Percentiles rank a stretch among this genome's conserved stretches.
Evolutionary conservation across 1,284 basidiomycete species (phyloP).

Genomic region (Moesziomyces globuligerus): DNA sequence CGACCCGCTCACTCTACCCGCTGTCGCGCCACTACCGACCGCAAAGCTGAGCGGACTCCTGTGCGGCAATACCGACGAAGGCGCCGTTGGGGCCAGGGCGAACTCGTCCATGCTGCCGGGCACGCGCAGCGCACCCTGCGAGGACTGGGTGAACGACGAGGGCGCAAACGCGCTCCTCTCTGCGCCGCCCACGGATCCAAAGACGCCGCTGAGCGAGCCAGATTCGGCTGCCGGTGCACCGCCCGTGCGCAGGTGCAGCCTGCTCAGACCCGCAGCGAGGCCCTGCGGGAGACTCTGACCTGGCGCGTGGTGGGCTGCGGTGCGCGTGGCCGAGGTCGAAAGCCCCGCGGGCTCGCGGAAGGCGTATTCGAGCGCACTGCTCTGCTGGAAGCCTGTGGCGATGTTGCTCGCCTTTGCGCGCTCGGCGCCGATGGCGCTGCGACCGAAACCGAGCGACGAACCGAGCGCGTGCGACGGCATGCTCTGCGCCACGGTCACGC

Average conservation of each 20-base stretch:
- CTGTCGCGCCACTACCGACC: constrained; percentile 9
- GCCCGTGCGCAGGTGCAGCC: constrained; percentile 74
- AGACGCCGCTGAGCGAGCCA: constrained; percentile 8
- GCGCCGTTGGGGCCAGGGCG: constrained; percentile 54
- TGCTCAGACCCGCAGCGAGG: constrained; percentile 82
- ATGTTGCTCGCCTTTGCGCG: constrained; percentile 39
- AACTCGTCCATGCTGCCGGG: constrained; percentile 37
- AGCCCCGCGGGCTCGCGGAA: constrained; percentile 24
- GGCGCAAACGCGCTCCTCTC: constrained; percentile 4
- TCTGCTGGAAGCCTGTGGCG: constrained; percentile 41
- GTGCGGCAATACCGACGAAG: constrained; percentile 51
- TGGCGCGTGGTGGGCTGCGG: constrained; percentile 74
- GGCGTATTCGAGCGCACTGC: constrained; percentile 33
- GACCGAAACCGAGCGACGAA: constrained; percentile 30
- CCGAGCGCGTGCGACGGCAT: constrained; percentile 51
- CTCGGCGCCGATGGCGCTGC: constrained; percentile 29
- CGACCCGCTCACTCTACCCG: constrained; percentile 22
- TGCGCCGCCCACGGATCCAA: constrained; percentile 12
- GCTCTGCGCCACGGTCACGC: constrained; percentile 47
- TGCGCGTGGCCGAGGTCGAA: constrained; percentile 25
- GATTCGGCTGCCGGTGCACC: constrained; percentile 11
- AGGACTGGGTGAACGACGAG: constrained; percentile 11
- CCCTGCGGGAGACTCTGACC: constrained; percentile 88
- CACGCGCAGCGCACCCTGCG: constrained; percentile 19
- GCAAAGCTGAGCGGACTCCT: constrained; percentile 34